These are phyloP conservation scores for Coemansia sp. DNA, from an alignment of 192 early-diverging fungal genomes.

Conservation along the genomic window DNA sequence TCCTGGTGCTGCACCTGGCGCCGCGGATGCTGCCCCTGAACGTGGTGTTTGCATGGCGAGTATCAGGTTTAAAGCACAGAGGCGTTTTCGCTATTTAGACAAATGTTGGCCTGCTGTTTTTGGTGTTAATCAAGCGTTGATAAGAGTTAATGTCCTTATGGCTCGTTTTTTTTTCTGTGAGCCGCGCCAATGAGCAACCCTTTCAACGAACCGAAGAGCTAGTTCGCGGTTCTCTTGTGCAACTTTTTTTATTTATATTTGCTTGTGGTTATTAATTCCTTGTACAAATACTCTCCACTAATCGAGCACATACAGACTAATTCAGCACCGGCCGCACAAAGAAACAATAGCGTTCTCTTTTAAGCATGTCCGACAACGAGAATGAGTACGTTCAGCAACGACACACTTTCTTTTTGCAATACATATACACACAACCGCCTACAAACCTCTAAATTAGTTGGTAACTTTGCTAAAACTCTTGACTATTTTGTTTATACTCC, in stretches of 20 bases:
- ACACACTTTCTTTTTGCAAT: too few relatives aligned
- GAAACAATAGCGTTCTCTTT: too few relatives aligned
- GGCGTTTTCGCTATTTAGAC: too few relatives aligned
- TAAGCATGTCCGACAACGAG: constrained; percentile 45
- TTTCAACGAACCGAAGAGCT: constrained; percentile 1
- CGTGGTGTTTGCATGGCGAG: constrained; percentile 12
- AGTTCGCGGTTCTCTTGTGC: not conserved
- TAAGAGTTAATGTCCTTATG: not conserved
- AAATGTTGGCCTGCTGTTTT: too few relatives aligned
- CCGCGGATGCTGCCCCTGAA: constrained; percentile 8
- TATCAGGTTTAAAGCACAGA: not conserved
- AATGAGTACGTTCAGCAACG: constrained; percentile 21
- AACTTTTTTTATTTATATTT: constrained; percentile 5
- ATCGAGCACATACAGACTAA: not conserved
- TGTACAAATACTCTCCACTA: constrained; percentile 6
- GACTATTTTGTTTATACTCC: too few relatives aligned
- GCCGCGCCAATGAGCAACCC: not conserved
- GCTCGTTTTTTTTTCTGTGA: constrained; percentile 7
- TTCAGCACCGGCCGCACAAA: too few relatives aligned
- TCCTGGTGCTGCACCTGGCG: not conserved
- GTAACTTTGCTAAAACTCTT: too few relatives aligned
- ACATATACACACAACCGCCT: too few relatives aligned
- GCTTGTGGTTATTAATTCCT: not conserved
- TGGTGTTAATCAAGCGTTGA: too few relatives aligned
- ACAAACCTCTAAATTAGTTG: too few relatives aligned